Base-by-base conservation (phyloP, 2,329 filamentous ascomycete genomes). In the Colletotrichum sp. region DNA sequence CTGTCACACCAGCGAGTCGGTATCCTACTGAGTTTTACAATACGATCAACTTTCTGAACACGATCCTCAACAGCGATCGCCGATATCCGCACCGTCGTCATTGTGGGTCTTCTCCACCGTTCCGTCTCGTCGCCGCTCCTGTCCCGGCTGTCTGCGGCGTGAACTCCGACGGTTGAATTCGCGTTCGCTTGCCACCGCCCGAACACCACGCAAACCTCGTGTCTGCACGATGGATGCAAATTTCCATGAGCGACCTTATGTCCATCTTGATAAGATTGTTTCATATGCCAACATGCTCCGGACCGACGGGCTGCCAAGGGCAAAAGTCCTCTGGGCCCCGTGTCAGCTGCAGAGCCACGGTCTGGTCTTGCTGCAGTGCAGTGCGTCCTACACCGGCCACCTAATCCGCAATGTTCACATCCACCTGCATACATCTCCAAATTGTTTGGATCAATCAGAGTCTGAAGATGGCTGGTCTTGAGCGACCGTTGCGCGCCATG, bases 331-430 rank as follows among this genome's bases (percentile, higher is more conserved):
- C 55, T 24, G 7, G 21, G 4, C 60, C 60, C 12, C 26, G 59
- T 67, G 74, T 73, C 64, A 76, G 70, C 70, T 39, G 44, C 34
- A 55, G n/a, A 60, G 72, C 72, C 68, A 75, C 68, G 55, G 62
- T 63, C 55, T 59, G 24, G 55, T 24, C 64, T 60, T 55, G 55
- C 55, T 44, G 18, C 28, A 12, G 24, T 30, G 71, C 64, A 44
- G 15, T 32, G n/a, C 62, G 49, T 68, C 65, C 74, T 65, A 49
- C 63, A 49, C 15, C 62, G 60, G 28, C 21, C 63, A 18, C n/a
- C 26, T 59, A n/a, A 30, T 18, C 55, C 57, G 26, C 69, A 16
- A 49, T 28, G 39, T 9, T 8, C 57, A 32, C 34, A 8, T n/a
- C 34, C 57, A 39, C 16, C 39, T 68, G 63, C 36, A 39, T 30